phyloP scores from a whole-genome alignment of 352 stramenopile genomes.

The Pythium aquatile region DNA sequence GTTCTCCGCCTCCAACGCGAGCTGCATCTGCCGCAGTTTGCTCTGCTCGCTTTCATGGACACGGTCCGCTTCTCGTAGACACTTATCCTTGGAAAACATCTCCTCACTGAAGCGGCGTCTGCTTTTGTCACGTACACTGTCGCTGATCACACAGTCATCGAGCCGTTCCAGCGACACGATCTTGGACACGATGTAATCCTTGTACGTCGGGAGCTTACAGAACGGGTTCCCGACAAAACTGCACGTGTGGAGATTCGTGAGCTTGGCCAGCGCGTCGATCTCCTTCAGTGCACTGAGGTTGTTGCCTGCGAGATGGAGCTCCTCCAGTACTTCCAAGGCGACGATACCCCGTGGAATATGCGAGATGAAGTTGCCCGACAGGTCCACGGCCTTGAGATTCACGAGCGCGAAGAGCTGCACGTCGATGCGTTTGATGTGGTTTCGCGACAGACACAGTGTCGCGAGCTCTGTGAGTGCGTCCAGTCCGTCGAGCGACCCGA shows the following conservation, averaged over 20 bases:
- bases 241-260: conserved; percentile 63
- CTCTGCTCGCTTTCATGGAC: conserved; percentile 56
- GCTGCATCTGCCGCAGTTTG: conserved; percentile 50
- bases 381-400: conserved; percentile 47
- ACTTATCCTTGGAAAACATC: conserved; percentile 55
- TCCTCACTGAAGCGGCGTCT: conserved; percentile 57
- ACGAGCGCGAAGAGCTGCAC: conserved; percentile 44
- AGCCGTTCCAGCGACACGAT: conserved; percentile 57
- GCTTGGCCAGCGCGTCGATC: conserved; percentile 52
- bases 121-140: conserved; percentile 51
- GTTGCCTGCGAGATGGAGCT: conserved; percentile 70
- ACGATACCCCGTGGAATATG: conserved; percentile 64
- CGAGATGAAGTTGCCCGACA: conserved; percentile 81
- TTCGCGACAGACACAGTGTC: conserved; percentile 50
- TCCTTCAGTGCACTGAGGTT: conserved; percentile 70
- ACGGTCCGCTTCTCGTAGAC: conserved; percentile 40
- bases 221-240: conserved; percentile 72
- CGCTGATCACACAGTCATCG: conserved; percentile 51
- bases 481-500: conserved; percentile 54
- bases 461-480: conserved; percentile 50
- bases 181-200: conserved; percentile 72
- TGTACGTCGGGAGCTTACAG: conserved; percentile 70
- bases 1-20: conserved; percentile 71
- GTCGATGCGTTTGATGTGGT: conserved; percentile 68
- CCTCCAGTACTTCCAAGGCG: conserved; percentile 48